Percentiles rank a stretch among this genome's conserved stretches.
Evolutionary conservation across 2,329 filamentous ascomycete genomes (phyloP).

Genomic region (Cladobotryum mycophilum): DNA sequence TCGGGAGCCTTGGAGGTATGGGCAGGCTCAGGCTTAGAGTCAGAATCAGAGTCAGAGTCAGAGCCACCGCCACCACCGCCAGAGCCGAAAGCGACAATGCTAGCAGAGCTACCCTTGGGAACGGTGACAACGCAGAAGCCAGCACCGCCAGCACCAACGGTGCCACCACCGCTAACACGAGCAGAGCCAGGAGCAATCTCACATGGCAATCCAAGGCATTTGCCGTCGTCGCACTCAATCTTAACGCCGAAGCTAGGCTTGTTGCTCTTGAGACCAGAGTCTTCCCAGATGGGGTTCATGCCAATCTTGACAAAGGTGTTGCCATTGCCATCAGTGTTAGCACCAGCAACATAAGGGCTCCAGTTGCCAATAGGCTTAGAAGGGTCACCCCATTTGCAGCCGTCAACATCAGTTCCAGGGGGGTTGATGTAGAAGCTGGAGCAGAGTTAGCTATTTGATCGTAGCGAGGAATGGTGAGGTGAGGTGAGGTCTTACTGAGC

Average conservation of each 20-base stretch:
- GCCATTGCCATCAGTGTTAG: conserved; percentile 60
- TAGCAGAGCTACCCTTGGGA: conserved; percentile 57
- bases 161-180: conserved; percentile 54
- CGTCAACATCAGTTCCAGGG: conserved; percentile 57
- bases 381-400: conserved; percentile 65
- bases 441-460: background rate
- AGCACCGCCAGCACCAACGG: conserved; percentile 60
- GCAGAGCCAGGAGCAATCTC: conserved; percentile 56
- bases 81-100: conserved; percentile 57
- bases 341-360: conserved; percentile 69
- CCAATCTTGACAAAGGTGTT: conserved; percentile 69
- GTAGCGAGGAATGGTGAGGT: no score
- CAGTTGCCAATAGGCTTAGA: conserved; percentile 65
- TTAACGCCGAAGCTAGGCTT: conserved; percentile 62
- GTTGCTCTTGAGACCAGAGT: conserved; percentile 45
- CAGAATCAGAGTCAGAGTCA: conserved; percentile 11
- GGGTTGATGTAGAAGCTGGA: conserved; percentile 70
- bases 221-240: conserved; percentile 59
- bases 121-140: conserved; percentile 74
- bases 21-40: background rate
- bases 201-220: conserved; percentile 71
- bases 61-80: no score
- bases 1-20: background rate
- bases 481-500: conserved; percentile 56
- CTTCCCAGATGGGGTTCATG: conserved; percentile 69